phyloP scores from a whole-genome alignment of 1,284 basidiomycete species.

The Psilocybe mexicana region DNA sequence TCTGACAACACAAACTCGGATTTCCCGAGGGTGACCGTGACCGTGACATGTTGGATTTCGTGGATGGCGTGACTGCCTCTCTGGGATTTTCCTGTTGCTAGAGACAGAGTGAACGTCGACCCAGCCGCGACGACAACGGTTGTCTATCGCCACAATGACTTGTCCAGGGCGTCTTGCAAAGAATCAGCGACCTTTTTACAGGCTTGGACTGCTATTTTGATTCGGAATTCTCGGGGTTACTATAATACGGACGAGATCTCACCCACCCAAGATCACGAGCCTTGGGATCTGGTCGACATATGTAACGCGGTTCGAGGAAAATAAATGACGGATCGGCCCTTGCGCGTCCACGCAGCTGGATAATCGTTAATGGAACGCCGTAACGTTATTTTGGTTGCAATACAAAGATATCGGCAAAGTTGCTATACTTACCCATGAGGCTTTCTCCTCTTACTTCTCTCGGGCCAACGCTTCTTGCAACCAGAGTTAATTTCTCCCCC shows the following conservation, averaged over 20 bases:
- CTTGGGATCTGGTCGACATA: constrained; percentile 18
- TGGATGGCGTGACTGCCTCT: neutral
- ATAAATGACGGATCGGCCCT: constrained; percentile 27
- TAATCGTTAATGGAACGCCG: constrained; percentile 29
- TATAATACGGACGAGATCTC: constrained; percentile 17
- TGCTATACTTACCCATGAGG: constrained; percentile 30
- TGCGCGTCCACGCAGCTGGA: constrained; percentile 25
- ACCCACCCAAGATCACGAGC: constrained; percentile 27
- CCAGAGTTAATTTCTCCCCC: constrained; percentile 15
- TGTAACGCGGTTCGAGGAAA: constrained; percentile 11
- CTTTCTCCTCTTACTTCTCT: constrained; percentile 12
- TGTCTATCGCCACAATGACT: constrained; percentile 16
- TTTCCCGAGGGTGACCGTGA: constrained; percentile 5
- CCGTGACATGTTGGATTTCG: constrained; percentile 1
- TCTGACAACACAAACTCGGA: neutral
- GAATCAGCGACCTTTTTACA: constrained; percentile 7
- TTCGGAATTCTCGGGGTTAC: constrained; percentile 29
- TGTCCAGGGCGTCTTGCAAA: constrained; percentile 14
- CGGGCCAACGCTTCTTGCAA: constrained; percentile 15
- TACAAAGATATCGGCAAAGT: constrained; percentile 31
- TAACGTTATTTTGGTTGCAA: constrained; percentile 34
- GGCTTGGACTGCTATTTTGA: constrained; percentile 9
- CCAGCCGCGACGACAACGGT: constrained; percentile 21
- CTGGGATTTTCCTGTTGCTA: constrained; percentile 17
- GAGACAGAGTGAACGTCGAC: constrained; percentile 8